Evolutionary conservation across 768 basidiomycete genomes (phyloP).

Genomic region (Psilocybe sp.): DNA sequence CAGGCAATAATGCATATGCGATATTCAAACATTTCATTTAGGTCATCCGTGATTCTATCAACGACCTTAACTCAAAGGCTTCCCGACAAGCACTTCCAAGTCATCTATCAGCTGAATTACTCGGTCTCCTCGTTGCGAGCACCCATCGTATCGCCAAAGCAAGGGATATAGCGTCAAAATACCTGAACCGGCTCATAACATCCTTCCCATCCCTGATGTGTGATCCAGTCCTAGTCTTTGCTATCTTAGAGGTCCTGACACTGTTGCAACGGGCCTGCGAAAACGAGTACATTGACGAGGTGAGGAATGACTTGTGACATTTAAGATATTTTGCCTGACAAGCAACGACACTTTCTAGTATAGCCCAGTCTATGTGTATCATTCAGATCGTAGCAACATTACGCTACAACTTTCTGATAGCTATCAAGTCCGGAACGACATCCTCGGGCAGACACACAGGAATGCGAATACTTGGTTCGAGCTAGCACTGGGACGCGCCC

Average conservation of each 20-base stretch:
- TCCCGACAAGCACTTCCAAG: constrained; percentile 76
- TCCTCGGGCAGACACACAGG: constrained; percentile 69
- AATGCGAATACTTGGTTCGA: constrained; percentile 85
- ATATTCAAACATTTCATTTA: constrained; percentile 22
- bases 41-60: constrained; percentile 78
- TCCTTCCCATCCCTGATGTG: constrained; percentile 96
- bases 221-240: constrained; percentile 80
- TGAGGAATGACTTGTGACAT: constrained; percentile 24
- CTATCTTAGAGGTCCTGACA: constrained; percentile 89
- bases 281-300: constrained; percentile 90
- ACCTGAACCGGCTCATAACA: constrained; percentile 79
- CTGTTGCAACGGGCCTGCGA: constrained; percentile 85
- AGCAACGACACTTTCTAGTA: constrained; percentile 49
- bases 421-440: constrained; percentile 81
- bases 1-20: too few relatives aligned
- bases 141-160: constrained; percentile 83
- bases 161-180: constrained; percentile 78
- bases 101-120: constrained; percentile 69
- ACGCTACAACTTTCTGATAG: constrained; percentile 82
- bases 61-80: constrained; percentile 69
- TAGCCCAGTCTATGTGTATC: constrained; percentile 82
- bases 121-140: constrained; percentile 69
- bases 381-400: constrained; percentile 73
- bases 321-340: background rate
- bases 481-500: constrained; percentile 81